A percentile compares a stretch with the other conserved stretches of the same genome.
Conservation (phyloP, 495 filamentous ascomycete species). For the Penicillium parvum region DNA sequence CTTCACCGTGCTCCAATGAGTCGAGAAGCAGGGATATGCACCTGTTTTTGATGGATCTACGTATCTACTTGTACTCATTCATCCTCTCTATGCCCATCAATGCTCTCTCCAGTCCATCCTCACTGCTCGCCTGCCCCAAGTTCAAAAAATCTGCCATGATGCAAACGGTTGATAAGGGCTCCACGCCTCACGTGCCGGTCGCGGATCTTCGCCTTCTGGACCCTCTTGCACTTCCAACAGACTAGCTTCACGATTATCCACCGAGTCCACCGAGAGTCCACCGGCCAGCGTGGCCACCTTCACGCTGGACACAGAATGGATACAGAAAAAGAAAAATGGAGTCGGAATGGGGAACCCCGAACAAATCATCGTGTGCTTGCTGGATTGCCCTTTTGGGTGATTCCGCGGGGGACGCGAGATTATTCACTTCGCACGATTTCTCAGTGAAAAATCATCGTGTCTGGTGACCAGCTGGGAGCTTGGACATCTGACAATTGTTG, state of each 20-base stretch:
- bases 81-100: background rate
- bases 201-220: constrained; percentile 5
- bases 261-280: background rate
- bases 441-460: constrained; percentile 15
- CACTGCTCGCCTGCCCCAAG: background rate
- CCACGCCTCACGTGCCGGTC: constrained; percentile 19
- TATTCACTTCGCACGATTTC: too few species aligned
- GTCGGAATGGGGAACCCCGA: background rate
- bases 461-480: constrained; percentile 26
- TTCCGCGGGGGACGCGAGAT: constrained; percentile 16
- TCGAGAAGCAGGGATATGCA: background rate
- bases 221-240: background rate
- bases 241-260: constrained; percentile 4
- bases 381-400: constrained; percentile 20
- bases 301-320: constrained; percentile 5
- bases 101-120: background rate
- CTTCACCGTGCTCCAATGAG: too few species aligned
- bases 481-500: constrained; percentile 12
- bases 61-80: background rate
- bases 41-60: background rate
- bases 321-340: constrained; percentile 1
- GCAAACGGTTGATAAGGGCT: constrained; percentile 26
- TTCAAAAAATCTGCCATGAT: constrained; percentile 12
- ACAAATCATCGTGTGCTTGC: constrained; percentile 4
- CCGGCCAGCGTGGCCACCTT: constrained; percentile 1